phyloP scores from a whole-genome alignment of 768 basidiomycete species.

The Tricholoma sp. region DNA sequence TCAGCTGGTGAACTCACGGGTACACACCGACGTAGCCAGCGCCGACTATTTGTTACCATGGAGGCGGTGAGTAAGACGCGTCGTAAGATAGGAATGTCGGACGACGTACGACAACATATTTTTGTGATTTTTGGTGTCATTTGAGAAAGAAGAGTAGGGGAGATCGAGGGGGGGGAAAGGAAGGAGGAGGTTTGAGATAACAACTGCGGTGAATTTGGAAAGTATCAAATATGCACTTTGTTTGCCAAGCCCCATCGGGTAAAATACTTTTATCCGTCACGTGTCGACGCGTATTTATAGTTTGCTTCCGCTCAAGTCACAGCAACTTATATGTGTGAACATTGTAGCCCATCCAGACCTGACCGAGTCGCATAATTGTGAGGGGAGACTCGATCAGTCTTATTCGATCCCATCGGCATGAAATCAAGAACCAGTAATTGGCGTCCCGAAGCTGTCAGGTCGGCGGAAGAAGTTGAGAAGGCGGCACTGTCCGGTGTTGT shows the following conservation, averaged over 20 bases:
- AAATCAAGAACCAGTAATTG: no score
- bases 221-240: neutral
- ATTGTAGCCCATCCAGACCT: no score
- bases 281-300: no score
- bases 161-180: neutral
- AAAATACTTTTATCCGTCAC: neutral
- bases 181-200: neutral
- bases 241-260: neutral
- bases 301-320: no score
- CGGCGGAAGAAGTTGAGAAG: no score
- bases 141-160: neutral
- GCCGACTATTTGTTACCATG: conserved; percentile 48
- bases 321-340: no score
- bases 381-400: no score
- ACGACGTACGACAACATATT: conserved; percentile 81
- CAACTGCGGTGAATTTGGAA: neutral
- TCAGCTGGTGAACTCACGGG: conserved; percentile 3
- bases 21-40: conserved; percentile 89
- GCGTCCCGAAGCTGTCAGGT: no score
- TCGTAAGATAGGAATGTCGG: neutral
- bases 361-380: no score
- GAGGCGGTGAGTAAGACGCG: conserved; percentile 8
- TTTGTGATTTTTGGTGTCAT: conserved; percentile 66
- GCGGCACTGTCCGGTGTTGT: no score
- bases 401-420: no score